Conservation (phyloP, 345 rosid genomes). For the Trapa bicornis region DNA sequence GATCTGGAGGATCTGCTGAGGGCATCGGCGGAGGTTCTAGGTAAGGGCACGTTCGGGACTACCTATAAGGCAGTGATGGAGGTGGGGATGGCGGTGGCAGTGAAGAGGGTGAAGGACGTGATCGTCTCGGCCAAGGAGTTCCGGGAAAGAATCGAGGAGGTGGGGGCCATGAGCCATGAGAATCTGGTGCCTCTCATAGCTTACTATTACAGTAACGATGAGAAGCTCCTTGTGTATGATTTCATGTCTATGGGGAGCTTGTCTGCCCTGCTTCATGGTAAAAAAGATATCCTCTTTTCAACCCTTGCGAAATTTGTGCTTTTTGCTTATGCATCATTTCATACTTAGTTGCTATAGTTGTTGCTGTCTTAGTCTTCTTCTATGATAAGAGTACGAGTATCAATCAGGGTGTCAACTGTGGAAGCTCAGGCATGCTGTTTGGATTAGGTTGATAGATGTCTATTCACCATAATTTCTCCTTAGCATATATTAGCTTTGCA, state of each 20-base stretch:
- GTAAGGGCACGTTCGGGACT: slow-evolving; percentile 93
- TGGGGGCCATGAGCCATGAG: slow-evolving; percentile 83
- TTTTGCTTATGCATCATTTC: too few relatives aligned
- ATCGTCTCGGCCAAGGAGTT: slow-evolving; percentile 59
- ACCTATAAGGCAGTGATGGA: slow-evolving; percentile 91
- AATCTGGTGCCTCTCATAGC: slow-evolving; percentile 80
- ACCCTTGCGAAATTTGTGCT: background rate
- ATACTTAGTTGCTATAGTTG: too few relatives aligned
- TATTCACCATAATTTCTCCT: too few relatives aligned
- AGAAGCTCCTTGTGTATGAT: slow-evolving; percentile 91
- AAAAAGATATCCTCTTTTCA: slow-evolving; percentile 10
- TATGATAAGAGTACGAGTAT: background rate
- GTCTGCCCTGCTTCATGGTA: slow-evolving; percentile 89
- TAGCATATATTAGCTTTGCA: too few relatives aligned
- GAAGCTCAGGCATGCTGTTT: too few relatives aligned
- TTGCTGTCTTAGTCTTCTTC: too few relatives aligned
- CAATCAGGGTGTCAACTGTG: background rate
- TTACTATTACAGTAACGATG: slow-evolving; percentile 81
- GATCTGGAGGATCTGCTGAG: slow-evolving; percentile 88
- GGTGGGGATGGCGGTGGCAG: slow-evolving; percentile 59
- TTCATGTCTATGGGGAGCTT: slow-evolving; percentile 98
- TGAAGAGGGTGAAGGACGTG: slow-evolving; percentile 92
- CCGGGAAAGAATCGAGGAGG: slow-evolving; percentile 70
- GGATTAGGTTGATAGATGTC: too few relatives aligned
- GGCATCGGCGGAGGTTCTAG: slow-evolving; percentile 95